phyloP scores from a whole-genome alignment of 345 rosid species.

The Aegle marmelos region DNA sequence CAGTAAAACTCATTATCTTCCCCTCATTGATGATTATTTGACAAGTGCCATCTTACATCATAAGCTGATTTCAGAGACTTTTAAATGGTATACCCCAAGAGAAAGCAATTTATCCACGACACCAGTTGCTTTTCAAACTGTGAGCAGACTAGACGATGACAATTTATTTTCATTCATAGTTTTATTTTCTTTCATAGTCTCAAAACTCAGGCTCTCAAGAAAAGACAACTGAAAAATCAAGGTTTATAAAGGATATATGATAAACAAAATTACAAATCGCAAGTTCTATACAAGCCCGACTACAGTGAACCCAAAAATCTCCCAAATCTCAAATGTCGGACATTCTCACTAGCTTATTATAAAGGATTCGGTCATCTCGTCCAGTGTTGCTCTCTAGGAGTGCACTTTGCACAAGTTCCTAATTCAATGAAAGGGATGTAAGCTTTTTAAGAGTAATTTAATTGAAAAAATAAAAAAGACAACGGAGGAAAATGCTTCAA shows the following conservation, averaged over 20 bases:
- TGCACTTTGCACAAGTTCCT: conserved; percentile 95
- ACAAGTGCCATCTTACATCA: background rate
- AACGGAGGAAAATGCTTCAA: background rate
- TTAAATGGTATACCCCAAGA: no score
- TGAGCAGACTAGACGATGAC: background rate
- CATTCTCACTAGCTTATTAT: conserved; percentile 70
- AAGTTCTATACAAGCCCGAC: background rate
- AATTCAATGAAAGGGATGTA: conserved; percentile 7
- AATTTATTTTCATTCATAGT: background rate
- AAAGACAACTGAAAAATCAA: background rate
- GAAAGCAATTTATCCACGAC: no score
- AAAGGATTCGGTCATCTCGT: conserved; percentile 87
- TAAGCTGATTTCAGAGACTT: background rate
- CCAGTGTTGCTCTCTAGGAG: conserved; percentile 92
- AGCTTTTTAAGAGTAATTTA: background rate
- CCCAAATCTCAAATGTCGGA: conserved; percentile 12
- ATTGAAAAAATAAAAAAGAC: background rate
- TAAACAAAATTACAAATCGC: background rate
- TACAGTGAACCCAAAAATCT: background rate
- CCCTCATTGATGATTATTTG: no score
- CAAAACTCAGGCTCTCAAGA: background rate
- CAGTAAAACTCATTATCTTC: background rate
- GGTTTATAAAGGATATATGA: background rate
- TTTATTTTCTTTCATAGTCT: background rate
- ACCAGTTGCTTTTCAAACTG: no score